Evolutionary conservation across 257 asterid species (phyloP), one percentile per base, ranked within the genome.

Genomic region (Lithospermum erythrorhizon): DNA sequence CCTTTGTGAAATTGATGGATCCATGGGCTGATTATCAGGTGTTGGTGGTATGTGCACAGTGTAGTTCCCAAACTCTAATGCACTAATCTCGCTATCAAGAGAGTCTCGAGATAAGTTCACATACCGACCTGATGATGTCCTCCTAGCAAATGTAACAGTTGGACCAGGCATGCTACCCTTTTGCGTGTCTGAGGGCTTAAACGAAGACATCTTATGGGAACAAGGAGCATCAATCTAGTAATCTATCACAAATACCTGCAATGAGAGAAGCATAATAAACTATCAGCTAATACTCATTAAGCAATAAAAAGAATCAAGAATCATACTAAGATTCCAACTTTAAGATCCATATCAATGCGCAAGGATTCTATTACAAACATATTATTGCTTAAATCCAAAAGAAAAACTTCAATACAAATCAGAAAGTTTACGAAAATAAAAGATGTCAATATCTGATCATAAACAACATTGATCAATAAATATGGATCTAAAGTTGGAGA

Each of bases 21-120:
- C 95, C 93, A 86, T 86, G 2, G 95, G 98, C 35, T 93, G 98
- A 67, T 93, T 84, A 73, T 93, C 98, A 8, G 98, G 98, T 10
- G 98, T 88, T 15, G 90, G 86, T 11, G 97, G 96, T 45, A 93
- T 86, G 21, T 88, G 97, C 61, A 93, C 98, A 0, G 87, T 88
- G 63, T 88, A 93, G 62, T 86, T 87, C 0, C 82, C 76, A 60
- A 74, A 84, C 56, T 86, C 98, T 22, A 67, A 64, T 18, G 90
- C 84, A 10, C 88, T 83, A 20, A 90, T 73, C 55, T 93, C 98
- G 54, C 98, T 93, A 41, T 93, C 97, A n/a, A 93, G 81, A 58
- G 87, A 82, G 17, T 88, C 98, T 76, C 95, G 76, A 1, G 98
- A 93, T 41, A 84, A 63, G 78, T 86, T 86, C 53, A 84, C 94